A percentile compares a stretch with the other conserved stretches of the same genome.
These are phyloP conservation scores for Sugiyamaella americana DNA, from an alignment of 805 yeast species.

Conservation along the genomic window DNA sequence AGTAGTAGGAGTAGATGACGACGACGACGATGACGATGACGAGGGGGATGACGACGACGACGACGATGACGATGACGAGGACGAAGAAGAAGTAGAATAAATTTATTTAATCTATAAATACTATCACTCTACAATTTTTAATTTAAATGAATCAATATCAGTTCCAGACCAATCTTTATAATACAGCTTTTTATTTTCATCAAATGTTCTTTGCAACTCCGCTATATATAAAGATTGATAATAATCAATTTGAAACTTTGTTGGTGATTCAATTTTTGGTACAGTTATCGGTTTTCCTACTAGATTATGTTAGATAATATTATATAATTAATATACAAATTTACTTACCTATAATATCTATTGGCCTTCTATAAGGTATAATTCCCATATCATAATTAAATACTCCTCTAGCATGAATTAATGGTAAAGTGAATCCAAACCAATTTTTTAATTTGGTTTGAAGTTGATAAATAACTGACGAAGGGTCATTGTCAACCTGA, in stretches of 20 bases:
- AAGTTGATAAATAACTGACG: constrained; percentile 45
- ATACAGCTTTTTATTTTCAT: constrained; percentile 14
- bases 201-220: constrained; percentile 14
- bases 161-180: constrained; percentile 5
- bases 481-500: constrained; percentile 40
- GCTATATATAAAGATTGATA: constrained; percentile 64
- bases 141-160: not conserved
- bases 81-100: constrained; percentile 23
- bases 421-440: constrained; percentile 82
- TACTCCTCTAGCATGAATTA: constrained; percentile 86
- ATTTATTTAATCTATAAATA: constrained; percentile 1
- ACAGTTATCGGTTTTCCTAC: constrained; percentile 38
- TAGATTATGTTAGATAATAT: not conserved
- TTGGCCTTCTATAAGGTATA: constrained; percentile 75
- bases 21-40: constrained; percentile 24
- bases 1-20: constrained; percentile 33
- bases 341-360: constrained; percentile 51
- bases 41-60: constrained; percentile 21
- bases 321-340: not conserved
- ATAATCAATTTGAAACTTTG: constrained; percentile 49
- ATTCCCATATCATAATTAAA: constrained; percentile 91
- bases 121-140: constrained; percentile 16
- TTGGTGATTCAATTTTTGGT: constrained; percentile 38
- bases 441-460: constrained; percentile 68
- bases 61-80: constrained; percentile 22